Base-by-base conservation (phyloP, 257 asterid genomes). In the Scutellaria baicalensis region DNA sequence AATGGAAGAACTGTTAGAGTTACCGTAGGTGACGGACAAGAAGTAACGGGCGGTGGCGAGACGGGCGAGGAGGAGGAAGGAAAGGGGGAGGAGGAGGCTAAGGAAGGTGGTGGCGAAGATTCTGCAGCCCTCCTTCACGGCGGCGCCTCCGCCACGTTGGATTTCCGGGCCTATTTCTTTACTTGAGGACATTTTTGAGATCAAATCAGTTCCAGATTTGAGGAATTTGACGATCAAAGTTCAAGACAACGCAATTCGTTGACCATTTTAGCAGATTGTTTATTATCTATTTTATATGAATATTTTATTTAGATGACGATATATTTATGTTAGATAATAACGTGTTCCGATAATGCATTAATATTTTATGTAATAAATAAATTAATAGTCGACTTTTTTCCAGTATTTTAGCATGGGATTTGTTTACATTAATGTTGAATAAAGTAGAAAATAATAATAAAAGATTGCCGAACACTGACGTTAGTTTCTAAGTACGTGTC, bases 61-160 rank as follows among this genome's bases (percentile, higher is more conserved):
- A 55, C 91, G 82, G 57, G 91, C 76, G 71, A 85, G 88, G 71
- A 84, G 84, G 80, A 89, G 88, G 70, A 83, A 84, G 1, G 91
- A 83, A 9, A 86, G 86, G 62, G 91, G 93, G 60, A 80, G 83
- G 75, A 86, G 91, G 67, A 89, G 96, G 81, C 89, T 78, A 74
- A 87, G 90, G 66, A 89, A 80, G 59, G 80, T 55, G 63, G 71
- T 70, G 17, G 89, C 70, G 61, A 85, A 14, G 31, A 85, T 64
- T 18, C 82, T 79, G 73, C 79, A 81, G 18, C 68, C 43, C 27
- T 81, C 78, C 69, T 66, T 80, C 69, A 73, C 69, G 57, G 58
- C 57, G 58, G 59, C 74, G 36, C n/a, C 69, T 57, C 51, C 35
- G 68, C 65, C 38, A 9, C 56, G 7, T 11, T 38, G 71, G 17